Base-by-base conservation (phyloP, 768 basidiomycete species). In the Termitomyces sp. region DNA sequence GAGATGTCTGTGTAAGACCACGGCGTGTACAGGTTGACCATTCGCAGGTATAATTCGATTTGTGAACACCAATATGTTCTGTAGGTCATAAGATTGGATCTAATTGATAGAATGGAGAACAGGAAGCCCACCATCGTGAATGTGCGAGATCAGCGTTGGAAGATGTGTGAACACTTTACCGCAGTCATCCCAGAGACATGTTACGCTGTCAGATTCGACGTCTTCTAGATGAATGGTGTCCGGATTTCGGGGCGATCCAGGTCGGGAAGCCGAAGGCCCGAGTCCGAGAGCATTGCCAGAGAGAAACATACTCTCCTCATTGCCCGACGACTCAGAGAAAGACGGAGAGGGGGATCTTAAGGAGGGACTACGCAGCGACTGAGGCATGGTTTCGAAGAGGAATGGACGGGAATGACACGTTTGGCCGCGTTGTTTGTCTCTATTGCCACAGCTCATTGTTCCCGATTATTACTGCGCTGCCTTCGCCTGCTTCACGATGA, bases 171-270 rank as follows among this genome's bases (percentile, higher is more conserved):
- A 94, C n/a, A 87, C 81, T 45, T 76, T 67, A 2, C 86, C 86
- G 69, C 94, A 96, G 61, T 86, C 87, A 38, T 88, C 89, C 94
- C 94, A 96, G 57, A 83, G 83, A 74, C 94, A 96, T 34, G 82
- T 86, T 63, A 86, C 88, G 32, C 83, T 86, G 68, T 91, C 89
- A 17, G 64, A 62, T 51, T 62, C 64, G 29, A 60, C 54, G 34
- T 57, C 64, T 36, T 65, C 64, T 14, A 65, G 60, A 25, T 53
- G 57, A 40, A 65, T 65, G 32, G 61, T 62, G 46, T 62, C 64
- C 43, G 14, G 64, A 40, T 56, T 54, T n/a, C 42, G 52, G 37
- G 64, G 61, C 42, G 64, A 62, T 37, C 51, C 64, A 36, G 64
- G 61, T 37, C 61, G 61, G 9, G 64, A 65, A 31, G 20, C 59